phyloP scores from a whole-genome alignment of 805 yeast genomes.

The Candida suzukii region DNA sequence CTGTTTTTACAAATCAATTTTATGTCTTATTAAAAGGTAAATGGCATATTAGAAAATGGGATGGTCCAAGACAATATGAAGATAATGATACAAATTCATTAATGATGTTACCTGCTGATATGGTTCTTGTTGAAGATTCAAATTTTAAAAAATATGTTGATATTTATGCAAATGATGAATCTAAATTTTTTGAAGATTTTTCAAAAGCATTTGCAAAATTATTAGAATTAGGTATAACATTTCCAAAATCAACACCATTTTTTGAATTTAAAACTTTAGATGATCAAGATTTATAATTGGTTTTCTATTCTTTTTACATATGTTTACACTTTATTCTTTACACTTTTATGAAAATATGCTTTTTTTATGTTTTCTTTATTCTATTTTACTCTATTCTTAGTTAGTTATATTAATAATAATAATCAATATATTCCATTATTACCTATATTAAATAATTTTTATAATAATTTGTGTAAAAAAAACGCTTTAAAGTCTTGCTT shows the following conservation, averaged over 20 bases:
- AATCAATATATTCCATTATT: too few species aligned
- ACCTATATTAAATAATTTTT: too few species aligned
- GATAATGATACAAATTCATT: slow-evolving; percentile 47
- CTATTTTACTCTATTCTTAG: too few species aligned
- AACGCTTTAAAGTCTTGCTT: too few species aligned
- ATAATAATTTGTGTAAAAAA: too few species aligned
- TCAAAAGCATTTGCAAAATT: slow-evolving; percentile 37
- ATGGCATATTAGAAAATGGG: slow-evolving; percentile 57
- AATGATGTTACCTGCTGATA: slow-evolving; percentile 59
- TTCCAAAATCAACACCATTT: slow-evolving; percentile 41
- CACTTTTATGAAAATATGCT: too few species aligned
- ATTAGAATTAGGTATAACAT: slow-evolving; percentile 69
- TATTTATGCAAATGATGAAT: slow-evolving; percentile 42
- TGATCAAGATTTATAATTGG: slow-evolving; percentile 44
- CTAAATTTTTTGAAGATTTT: slow-evolving; percentile 42
- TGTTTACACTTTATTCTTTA: background rate
- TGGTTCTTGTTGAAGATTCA: slow-evolving; percentile 41
- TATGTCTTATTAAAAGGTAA: slow-evolving; percentile 46
- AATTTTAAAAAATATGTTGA: slow-evolving; percentile 38
- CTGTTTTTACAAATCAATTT: slow-evolving; percentile 68
- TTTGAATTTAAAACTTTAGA: slow-evolving; percentile 59
- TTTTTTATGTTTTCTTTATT: too few species aligned
- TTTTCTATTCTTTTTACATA: background rate
- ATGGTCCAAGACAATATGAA: slow-evolving; percentile 56
- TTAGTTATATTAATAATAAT: too few species aligned